A percentile compares a stretch with the other conserved stretches of the same genome.
Conservation (phyloP, 129 eudicot species). For the Ambrosia artemisiifolia region DNA sequence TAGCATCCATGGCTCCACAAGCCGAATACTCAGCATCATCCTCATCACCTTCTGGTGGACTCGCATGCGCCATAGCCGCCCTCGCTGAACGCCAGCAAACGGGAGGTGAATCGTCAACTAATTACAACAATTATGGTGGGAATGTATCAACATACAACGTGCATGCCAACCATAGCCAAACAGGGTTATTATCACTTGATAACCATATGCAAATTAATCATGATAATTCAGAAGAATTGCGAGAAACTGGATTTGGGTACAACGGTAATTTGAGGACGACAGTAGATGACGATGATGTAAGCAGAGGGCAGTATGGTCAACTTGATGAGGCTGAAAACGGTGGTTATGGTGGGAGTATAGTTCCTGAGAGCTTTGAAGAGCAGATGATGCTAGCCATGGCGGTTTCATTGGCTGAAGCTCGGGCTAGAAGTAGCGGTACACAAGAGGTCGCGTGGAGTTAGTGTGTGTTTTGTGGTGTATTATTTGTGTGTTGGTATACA, state of each 20-base stretch:
- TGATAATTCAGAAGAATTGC: conserved; percentile 34
- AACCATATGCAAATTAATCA: conserved; percentile 34
- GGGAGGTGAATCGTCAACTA: conserved; percentile 53
- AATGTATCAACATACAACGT: conserved; percentile 33
- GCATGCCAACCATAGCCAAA: conserved; percentile 44
- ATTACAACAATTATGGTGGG: conserved; percentile 36
- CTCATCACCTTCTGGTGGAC: conserved; percentile 86
- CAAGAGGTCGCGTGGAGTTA: conserved; percentile 90
- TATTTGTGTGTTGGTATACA: conserved; percentile 31
- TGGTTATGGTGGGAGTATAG: conserved; percentile 32
- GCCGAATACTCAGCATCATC: conserved; percentile 44
- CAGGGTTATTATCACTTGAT: conserved; percentile 37
- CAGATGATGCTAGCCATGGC: conserved; percentile 99
- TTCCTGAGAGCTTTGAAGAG: conserved; percentile 91
- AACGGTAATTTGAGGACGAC: conserved; percentile 31
- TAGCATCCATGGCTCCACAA: conserved; percentile 43
- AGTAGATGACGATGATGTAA: conserved; percentile 21
- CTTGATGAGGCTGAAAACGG: conserved; percentile 35
- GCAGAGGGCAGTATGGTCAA: conserved; percentile 11
- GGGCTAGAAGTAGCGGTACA: conserved; percentile 45
- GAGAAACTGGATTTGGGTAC: conserved; percentile 42
- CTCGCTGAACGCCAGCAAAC: conserved; percentile 77
- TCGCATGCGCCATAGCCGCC: conserved; percentile 84
- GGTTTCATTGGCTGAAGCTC: conserved; percentile 87
- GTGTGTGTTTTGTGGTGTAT: conserved; percentile 11